These are phyloP conservation scores for Cryptococcus sp. DNA, from an alignment of 1,284 basidiomycete genomes.

Conservation along the genomic window DNA sequence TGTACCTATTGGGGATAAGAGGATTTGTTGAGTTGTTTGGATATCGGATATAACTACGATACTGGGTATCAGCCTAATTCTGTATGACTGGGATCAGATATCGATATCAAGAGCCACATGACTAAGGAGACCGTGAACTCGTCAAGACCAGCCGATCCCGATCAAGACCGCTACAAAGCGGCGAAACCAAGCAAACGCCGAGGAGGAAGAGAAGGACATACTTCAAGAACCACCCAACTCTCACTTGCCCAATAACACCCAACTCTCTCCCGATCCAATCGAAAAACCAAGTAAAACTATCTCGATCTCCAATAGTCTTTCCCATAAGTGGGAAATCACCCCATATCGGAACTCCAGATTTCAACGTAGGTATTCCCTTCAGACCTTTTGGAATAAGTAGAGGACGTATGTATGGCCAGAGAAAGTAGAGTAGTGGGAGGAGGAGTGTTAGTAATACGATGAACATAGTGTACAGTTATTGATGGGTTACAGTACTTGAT, in stretches of 20 bases:
- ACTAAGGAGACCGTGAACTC: too few species aligned
- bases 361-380: constrained; percentile 14
- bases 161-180: too few species aligned
- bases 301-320: constrained; percentile 4
- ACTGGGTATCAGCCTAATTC: constrained; percentile 14
- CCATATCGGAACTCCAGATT: constrained; percentile 12
- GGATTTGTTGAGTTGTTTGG: constrained; percentile 19
- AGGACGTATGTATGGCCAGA: constrained; percentile 8
- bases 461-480: too few species aligned
- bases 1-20: constrained; percentile 9
- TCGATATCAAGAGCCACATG: too few species aligned
- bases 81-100: too few species aligned
- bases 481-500: too few species aligned
- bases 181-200: too few species aligned
- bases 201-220: constrained; percentile 9
- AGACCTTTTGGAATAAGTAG: constrained; percentile 14
- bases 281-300: constrained; percentile 14
- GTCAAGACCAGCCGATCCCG: too few species aligned
- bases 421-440: neutral
- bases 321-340: constrained; percentile 16
- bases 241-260: constrained; percentile 20
- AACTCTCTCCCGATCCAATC: constrained; percentile 16
- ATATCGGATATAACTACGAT: constrained; percentile 24
- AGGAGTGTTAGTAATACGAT: too few species aligned
- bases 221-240: constrained; percentile 16